Evolutionary conservation across 805 yeast species (phyloP).

Genomic region (Lipomyces yamanashiensis): DNA sequence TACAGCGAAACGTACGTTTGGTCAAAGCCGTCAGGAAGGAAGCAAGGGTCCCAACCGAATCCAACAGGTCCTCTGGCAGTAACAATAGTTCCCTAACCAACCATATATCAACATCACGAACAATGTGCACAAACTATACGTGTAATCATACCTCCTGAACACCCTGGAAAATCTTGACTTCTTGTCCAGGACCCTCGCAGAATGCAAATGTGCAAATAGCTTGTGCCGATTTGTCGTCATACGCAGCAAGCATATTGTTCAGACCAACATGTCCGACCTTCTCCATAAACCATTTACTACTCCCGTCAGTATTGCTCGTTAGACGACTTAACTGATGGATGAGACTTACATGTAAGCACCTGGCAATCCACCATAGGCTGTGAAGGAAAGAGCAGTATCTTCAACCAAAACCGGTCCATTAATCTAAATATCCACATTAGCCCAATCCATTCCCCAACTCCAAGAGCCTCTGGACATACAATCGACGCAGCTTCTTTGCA

Average conservation of each 20-base stretch:
- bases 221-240: conserved; percentile 80
- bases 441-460: too few species aligned
- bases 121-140: too few species aligned
- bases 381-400: conserved; percentile 88
- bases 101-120: too few species aligned
- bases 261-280: conserved; percentile 74
- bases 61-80: conserved; percentile 72
- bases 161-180: conserved; percentile 83
- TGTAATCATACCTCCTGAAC: conserved; percentile 29
- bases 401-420: conserved; percentile 90
- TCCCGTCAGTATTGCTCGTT: not conserved
- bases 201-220: conserved; percentile 94
- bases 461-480: conserved; percentile 43
- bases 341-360: conserved; percentile 74
- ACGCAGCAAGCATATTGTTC: conserved; percentile 76
- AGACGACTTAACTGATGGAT: not conserved
- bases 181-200: conserved; percentile 77
- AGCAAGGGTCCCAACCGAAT: conserved; percentile 95
- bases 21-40: conserved; percentile 76
- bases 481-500: conserved; percentile 71
- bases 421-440: conserved; percentile 40
- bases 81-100: conserved; percentile 78
- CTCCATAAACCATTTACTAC: conserved; percentile 81
- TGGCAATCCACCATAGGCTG: conserved; percentile 81
- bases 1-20: conserved; percentile 51